Conservation (phyloP, 1,139 yeast species). For the Scheffersomyces segobiensis region DNA sequence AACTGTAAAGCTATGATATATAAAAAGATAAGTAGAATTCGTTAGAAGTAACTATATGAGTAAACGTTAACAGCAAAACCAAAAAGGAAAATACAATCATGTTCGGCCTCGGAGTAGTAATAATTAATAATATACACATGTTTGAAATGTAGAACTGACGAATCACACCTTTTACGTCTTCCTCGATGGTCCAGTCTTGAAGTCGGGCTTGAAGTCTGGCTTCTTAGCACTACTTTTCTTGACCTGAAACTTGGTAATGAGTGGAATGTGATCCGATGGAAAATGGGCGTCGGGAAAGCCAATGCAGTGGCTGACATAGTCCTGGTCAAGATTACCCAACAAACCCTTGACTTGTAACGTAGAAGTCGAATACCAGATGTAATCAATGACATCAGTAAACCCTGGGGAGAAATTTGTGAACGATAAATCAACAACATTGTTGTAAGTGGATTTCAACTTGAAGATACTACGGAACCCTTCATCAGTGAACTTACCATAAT, state of each 20-base stretch:
- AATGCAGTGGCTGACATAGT: constrained; percentile 71
- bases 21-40: neutral
- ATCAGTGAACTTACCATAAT: constrained; percentile 88
- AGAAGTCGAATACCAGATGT: constrained; percentile 89
- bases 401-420: constrained; percentile 93
- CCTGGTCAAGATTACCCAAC: constrained; percentile 79
- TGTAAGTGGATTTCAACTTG: constrained; percentile 83
- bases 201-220: constrained; percentile 54
- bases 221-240: constrained; percentile 45
- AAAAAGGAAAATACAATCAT: neutral
- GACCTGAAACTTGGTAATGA: constrained; percentile 74
- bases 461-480: constrained; percentile 85
- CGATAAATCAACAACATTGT: constrained; percentile 82
- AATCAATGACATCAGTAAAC: constrained; percentile 91
- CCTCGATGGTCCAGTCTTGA: constrained; percentile 50
- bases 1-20: neutral
- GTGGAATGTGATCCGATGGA: constrained; percentile 93
- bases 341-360: constrained; percentile 80
- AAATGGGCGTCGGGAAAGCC: constrained; percentile 94
- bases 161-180: constrained; percentile 34
- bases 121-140: neutral
- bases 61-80: neutral
- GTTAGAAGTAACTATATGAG: neutral
- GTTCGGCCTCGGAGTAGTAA: neutral
- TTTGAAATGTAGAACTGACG: neutral